Conservation (phyloP, 2,329 filamentous ascomycete species). For the Sphaerostilbella broomeana region DNA sequence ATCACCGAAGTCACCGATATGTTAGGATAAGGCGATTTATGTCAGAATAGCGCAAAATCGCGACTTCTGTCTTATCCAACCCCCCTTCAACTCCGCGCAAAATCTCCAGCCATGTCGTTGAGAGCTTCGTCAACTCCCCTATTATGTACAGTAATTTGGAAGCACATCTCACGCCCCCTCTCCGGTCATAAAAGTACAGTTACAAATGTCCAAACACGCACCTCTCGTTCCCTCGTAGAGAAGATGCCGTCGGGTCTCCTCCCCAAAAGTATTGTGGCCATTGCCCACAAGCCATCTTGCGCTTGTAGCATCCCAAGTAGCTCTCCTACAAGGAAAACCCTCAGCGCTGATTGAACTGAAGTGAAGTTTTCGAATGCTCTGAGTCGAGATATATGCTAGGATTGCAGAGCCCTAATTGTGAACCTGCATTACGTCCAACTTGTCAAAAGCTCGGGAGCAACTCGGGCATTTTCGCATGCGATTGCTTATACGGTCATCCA, state of each 20-base stretch:
- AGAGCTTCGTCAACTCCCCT: conserved; percentile 11
- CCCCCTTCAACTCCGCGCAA: conserved; percentile 12
- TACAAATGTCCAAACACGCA: conserved; percentile 19
- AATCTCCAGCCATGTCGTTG: neutral
- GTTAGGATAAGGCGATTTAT: neutral
- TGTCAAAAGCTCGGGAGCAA: conserved; percentile 87
- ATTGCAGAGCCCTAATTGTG: conserved; percentile 39
- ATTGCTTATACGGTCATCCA: conserved; percentile 82
- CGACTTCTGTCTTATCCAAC: conserved; percentile 15
- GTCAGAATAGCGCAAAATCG: conserved; percentile 8
- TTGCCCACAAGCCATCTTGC: conserved; percentile 4
- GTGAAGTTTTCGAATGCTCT: neutral
- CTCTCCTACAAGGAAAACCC: conserved; percentile 5
- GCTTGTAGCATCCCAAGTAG: conserved; percentile 6
- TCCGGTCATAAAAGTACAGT: conserved; percentile 19
- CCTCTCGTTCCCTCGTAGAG: conserved; percentile 5
- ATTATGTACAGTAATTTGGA: conserved; percentile 19
- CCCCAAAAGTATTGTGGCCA: neutral
- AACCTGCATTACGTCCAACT: conserved; percentile 76
- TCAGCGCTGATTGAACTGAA: conserved; percentile 1
- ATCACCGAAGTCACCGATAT: neutral
- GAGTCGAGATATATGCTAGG: neutral
- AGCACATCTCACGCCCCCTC: conserved; percentile 10
- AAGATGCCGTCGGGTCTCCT: too few species aligned
- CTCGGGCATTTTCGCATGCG: conserved; percentile 93